A percentile compares a stretch with the other conserved stretches of the same genome.
phyloP scores from a whole-genome alignment of 2,329 filamentous ascomycete species.

The Alternaria viburni region DNA sequence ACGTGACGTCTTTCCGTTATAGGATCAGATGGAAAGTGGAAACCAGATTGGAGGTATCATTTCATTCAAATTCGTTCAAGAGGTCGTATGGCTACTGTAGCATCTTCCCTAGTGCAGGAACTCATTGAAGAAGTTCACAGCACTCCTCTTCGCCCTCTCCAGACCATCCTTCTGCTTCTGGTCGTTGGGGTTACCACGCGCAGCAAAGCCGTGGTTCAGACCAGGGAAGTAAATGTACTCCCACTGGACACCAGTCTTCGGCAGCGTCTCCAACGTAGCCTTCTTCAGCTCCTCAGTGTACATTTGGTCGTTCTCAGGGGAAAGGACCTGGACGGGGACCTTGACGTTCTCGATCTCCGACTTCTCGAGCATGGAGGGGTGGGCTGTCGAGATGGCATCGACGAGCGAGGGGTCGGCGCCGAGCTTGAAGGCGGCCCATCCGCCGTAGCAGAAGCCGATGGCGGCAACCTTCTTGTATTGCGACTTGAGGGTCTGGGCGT shows the following conservation, averaged over 20 bases:
- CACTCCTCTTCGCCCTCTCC: constrained; percentile 43
- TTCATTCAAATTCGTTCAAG: background rate
- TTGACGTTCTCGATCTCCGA: constrained; percentile 39
- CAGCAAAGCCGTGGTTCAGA: constrained; percentile 42
- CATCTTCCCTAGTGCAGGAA: constrained; percentile 34
- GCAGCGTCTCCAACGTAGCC: constrained; percentile 34
- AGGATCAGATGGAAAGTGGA: background rate
- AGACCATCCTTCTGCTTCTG: constrained; percentile 37
- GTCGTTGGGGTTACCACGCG: constrained; percentile 34
- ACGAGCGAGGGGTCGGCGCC: constrained; percentile 39
- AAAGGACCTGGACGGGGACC: constrained; percentile 40
- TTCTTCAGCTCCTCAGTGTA: constrained; percentile 42
- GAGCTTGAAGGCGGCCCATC: constrained; percentile 44
- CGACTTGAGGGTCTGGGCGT: constrained; percentile 45
- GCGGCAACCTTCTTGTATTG: constrained; percentile 51
- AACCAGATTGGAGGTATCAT: background rate
- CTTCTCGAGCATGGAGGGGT: constrained; percentile 40
- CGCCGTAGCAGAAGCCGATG: constrained; percentile 59
- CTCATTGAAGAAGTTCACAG: constrained; percentile 41
- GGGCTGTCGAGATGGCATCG: constrained; percentile 38
- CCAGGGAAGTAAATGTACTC: constrained; percentile 46
- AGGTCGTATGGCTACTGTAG: background rate
- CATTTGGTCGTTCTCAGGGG: constrained; percentile 35
- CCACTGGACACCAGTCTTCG: constrained; percentile 37
- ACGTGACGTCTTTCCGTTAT: too few relatives aligned